A percentile compares a stretch with the other conserved stretches of the same genome.
Conservation (phyloP, 768 basidiomycete genomes). For the Suillus decipiens region DNA sequence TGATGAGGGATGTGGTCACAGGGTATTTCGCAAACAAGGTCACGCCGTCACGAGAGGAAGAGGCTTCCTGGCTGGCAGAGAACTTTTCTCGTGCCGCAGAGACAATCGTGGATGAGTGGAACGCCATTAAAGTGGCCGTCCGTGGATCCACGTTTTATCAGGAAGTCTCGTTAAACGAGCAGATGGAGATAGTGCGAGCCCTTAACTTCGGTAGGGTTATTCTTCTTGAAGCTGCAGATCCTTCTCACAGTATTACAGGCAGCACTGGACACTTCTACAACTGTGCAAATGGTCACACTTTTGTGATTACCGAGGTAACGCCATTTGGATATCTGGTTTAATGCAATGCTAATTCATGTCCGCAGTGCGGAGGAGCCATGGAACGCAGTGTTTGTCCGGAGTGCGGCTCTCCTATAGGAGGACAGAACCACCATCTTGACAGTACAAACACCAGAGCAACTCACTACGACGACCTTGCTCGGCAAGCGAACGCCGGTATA, state of each 20-base stretch:
- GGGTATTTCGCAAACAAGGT: conserved; percentile 28
- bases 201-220: conserved; percentile 46
- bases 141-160: conserved; percentile 48
- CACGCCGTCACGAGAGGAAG: conserved; percentile 15
- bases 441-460: conserved; percentile 43
- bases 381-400: conserved; percentile 52
- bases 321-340: background rate
- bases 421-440: conserved; percentile 42
- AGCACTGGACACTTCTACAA: conserved; percentile 49
- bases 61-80: conserved; percentile 41
- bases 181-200: conserved; percentile 48
- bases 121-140: conserved; percentile 35
- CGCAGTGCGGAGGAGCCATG: conserved; percentile 62
- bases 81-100: conserved; percentile 42
- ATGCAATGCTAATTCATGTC: conserved; percentile 6
- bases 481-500: conserved; percentile 26
- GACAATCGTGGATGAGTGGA: conserved; percentile 50
- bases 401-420: conserved; percentile 57
- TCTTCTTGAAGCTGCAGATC: background rate
- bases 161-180: conserved; percentile 55
- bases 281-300: conserved; percentile 62
- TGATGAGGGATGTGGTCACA: conserved; percentile 7
- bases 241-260: conserved; percentile 23
- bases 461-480: conserved; percentile 50
- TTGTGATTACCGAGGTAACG: conserved; percentile 57